phyloP scores from a whole-genome alignment of 2,329 filamentous ascomycete species.

The Helminthosporium solani region DNA sequence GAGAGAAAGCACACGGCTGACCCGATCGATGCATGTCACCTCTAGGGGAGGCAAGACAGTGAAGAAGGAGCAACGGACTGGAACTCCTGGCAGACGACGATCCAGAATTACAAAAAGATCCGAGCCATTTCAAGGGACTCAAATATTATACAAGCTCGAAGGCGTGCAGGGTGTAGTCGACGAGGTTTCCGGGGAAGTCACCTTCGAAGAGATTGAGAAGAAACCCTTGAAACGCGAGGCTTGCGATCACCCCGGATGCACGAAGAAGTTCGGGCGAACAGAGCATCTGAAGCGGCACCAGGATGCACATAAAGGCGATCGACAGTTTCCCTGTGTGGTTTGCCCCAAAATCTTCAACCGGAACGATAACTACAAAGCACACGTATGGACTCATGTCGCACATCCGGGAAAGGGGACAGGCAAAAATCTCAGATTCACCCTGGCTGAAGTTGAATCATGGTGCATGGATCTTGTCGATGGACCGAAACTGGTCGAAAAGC shows the following conservation, averaged over 20 bases:
- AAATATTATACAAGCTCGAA: constrained; percentile 3
- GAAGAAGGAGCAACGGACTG: constrained; percentile 15
- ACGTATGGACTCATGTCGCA: constrained; percentile 33
- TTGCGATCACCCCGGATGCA: constrained; percentile 6
- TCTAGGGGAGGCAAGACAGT: constrained; percentile 28
- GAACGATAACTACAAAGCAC: constrained; percentile 40
- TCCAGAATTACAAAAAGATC: too few relatives aligned
- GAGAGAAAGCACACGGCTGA: constrained; percentile 13
- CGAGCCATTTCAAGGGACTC: not conserved
- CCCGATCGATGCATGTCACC: constrained; percentile 23
- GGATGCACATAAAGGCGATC: constrained; percentile 24
- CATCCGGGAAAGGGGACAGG: constrained; percentile 29
- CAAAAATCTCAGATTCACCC: constrained; percentile 24
- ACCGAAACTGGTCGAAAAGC: constrained; percentile 31
- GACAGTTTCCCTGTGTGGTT: constrained; percentile 21
- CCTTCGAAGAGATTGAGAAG: not conserved
- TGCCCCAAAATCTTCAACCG: constrained; percentile 32
- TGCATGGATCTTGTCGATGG: constrained; percentile 17
- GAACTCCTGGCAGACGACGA: not conserved
- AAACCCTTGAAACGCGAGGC: not conserved
- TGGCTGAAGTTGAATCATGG: constrained; percentile 24
- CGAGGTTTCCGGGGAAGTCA: not conserved
- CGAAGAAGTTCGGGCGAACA: constrained; percentile 23
- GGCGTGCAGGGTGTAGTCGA: constrained; percentile 6
- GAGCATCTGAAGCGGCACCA: constrained; percentile 37